Conservation (phyloP, 192 early-diverging fungal genomes). For the Phycomyces nitens region DNA sequence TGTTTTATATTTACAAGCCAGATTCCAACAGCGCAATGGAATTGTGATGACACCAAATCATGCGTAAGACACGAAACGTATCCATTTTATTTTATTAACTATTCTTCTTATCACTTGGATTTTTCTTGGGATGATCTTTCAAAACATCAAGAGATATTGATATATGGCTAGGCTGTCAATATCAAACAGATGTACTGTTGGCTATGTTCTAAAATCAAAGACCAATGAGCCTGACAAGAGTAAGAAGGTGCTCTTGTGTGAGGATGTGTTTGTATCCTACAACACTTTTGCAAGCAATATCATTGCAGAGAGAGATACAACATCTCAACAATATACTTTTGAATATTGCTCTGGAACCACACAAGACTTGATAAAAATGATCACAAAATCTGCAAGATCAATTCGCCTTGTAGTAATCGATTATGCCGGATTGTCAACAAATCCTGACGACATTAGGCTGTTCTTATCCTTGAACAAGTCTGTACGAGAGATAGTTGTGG, state of each 20-base stretch:
- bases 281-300: conserved; percentile 17
- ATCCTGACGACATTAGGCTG: conserved; percentile 17
- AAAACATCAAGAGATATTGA: conserved; percentile 17
- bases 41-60: too few species aligned
- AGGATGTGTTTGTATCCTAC: conserved; percentile 25
- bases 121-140: conserved; percentile 24
- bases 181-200: conserved; percentile 24
- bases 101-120: conserved; percentile 19
- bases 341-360: conserved; percentile 21
- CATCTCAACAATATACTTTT: conserved; percentile 15
- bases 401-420: conserved; percentile 22
- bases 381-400: conserved; percentile 21
- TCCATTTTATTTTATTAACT: conserved; percentile 6
- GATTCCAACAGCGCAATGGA: too few species aligned
- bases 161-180: conserved; percentile 18
- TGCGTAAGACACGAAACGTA: neutral
- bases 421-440: conserved; percentile 17
- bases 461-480: conserved; percentile 20
- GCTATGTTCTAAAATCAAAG: conserved; percentile 22
- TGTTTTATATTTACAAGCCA: too few species aligned
- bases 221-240: conserved; percentile 20
- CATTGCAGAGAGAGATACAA: conserved; percentile 18
- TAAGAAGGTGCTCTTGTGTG: conserved; percentile 25
- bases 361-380: conserved; percentile 19
- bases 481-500: conserved; percentile 11